Percentiles rank a stretch among this genome's conserved stretches.
phyloP scores from a whole-genome alignment of 495 filamentous ascomycete species.

The Pseudotulostoma volvatum region DNA sequence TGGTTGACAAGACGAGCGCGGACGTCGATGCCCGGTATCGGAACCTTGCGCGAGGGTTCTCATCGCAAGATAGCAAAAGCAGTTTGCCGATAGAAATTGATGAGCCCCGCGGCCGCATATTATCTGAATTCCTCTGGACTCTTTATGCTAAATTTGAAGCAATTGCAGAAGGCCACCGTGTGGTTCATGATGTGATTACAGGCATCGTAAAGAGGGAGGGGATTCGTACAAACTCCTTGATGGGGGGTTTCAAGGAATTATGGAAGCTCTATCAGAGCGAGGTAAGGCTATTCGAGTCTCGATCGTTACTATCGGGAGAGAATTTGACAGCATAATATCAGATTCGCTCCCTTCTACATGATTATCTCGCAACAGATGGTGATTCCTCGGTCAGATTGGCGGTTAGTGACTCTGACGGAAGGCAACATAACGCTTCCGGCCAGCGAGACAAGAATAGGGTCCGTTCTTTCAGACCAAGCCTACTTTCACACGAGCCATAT shows the following conservation, averaged over 20 bases:
- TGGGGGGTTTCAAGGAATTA: slow-evolving; percentile 73
- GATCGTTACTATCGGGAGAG: neutral
- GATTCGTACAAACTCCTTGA: slow-evolving; percentile 39
- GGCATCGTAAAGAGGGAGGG: slow-evolving; percentile 65
- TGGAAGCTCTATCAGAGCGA: slow-evolving; percentile 86
- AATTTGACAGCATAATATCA: slow-evolving; percentile 1
- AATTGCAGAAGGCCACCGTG: slow-evolving; percentile 88
- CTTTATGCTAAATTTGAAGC: slow-evolving; percentile 93
- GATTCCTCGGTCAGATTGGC: slow-evolving; percentile 38
- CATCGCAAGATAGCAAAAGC: slow-evolving; percentile 24
- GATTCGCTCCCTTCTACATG: slow-evolving; percentile 86
- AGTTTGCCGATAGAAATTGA: slow-evolving; percentile 50
- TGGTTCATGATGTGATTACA: slow-evolving; percentile 77
- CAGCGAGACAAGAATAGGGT: slow-evolving; percentile 55
- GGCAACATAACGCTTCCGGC: slow-evolving; percentile 40
- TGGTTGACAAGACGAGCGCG: slow-evolving; percentile 86
- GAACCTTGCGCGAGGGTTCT: slow-evolving; percentile 42
- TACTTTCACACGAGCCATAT: neutral
- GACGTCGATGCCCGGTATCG: slow-evolving; percentile 89
- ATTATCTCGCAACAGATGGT: slow-evolving; percentile 90
- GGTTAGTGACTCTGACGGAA: slow-evolving; percentile 28
- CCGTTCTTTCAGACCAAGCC: neutral
- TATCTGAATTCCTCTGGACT: slow-evolving; percentile 80
- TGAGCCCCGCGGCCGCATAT: slow-evolving; percentile 58
- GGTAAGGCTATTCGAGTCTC: slow-evolving; percentile 26